These are phyloP conservation scores for Fusarium sp. DNA, from an alignment of 2,329 filamentous ascomycete species.

Conservation along the genomic window DNA sequence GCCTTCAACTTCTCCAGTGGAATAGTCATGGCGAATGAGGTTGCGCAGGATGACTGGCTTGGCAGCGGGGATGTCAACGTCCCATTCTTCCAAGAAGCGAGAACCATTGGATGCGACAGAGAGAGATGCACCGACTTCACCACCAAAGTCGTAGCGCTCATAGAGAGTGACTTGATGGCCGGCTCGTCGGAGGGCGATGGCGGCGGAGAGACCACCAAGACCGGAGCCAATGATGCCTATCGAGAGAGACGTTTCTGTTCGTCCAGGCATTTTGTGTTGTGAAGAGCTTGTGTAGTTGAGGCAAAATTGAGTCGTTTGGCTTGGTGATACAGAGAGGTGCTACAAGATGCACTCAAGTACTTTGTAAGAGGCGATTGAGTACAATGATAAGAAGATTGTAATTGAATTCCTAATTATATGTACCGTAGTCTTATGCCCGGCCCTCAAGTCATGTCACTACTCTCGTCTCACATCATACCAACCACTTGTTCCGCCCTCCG, in stretches of 20 bases:
- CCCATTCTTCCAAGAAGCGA: slow-evolving; percentile 70
- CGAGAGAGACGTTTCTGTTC: slow-evolving; percentile 8
- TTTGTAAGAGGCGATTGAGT: neutral
- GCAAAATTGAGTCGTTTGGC: neutral
- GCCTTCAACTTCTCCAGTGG: slow-evolving; percentile 1
- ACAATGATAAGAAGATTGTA: neutral
- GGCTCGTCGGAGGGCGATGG: slow-evolving; percentile 61
- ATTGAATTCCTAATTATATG: neutral
- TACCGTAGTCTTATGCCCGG: neutral
- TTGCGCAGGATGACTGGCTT: slow-evolving; percentile 5
- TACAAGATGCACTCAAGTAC: neutral
- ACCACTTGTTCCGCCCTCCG: neutral
- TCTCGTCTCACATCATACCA: neutral
- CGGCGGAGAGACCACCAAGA: slow-evolving; percentile 62
- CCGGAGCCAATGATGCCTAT: slow-evolving; percentile 52
- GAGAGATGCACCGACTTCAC: slow-evolving; percentile 70
- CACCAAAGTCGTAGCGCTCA: slow-evolving; percentile 67
- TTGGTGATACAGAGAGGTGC: neutral
- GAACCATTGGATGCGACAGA: slow-evolving; percentile 72
- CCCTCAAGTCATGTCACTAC: no score
- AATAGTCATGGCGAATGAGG: slow-evolving; percentile 17
- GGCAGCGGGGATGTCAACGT: slow-evolving; percentile 42
- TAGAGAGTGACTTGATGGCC: slow-evolving; percentile 61
- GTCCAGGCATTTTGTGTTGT: neutral
- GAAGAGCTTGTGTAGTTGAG: no score